These are phyloP conservation scores for Cladosporium sp. DNA, from an alignment of 2,329 filamentous ascomycete genomes.

Conservation along the genomic window DNA sequence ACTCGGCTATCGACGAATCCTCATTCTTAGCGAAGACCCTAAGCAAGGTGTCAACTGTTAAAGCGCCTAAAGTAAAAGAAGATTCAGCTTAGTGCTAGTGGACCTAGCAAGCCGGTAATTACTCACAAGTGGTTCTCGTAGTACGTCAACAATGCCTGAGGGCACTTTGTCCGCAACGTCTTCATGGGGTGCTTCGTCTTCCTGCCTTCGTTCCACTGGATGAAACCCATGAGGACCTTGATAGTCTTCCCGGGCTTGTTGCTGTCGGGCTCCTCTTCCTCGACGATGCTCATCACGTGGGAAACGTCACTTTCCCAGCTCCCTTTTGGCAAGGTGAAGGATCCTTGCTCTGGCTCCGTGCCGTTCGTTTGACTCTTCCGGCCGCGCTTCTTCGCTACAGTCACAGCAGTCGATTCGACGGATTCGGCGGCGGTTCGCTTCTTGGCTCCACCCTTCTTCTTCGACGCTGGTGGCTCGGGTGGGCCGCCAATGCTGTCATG, in stretches of 20 bases:
- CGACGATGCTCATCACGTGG: conserved; percentile 65
- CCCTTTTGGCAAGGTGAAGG: conserved; percentile 63
- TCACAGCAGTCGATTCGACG: conserved; percentile 23
- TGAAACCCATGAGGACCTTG: conserved; percentile 57
- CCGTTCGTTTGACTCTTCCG: conserved; percentile 25
- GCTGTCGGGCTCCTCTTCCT: conserved; percentile 36
- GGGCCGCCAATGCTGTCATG: conserved; percentile 58
- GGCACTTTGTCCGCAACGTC: conserved; percentile 67
- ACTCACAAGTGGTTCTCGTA: conserved; percentile 36
- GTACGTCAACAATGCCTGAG: conserved; percentile 53
- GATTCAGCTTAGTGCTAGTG: too few species aligned
- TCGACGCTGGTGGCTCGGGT: conserved; percentile 38
- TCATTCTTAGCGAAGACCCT: conserved; percentile 4
- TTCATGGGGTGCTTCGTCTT: conserved; percentile 68
- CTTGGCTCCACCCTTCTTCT: conserved; percentile 17
- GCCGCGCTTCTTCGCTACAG: conserved; percentile 20
- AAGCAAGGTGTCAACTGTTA: background rate
- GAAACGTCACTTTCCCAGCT: conserved; percentile 71
- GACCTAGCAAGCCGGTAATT: background rate
- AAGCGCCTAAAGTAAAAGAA: background rate
- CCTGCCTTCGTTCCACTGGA: conserved; percentile 63
- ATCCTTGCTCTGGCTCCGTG: conserved; percentile 15
- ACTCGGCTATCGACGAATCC: background rate
- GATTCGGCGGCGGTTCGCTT: conserved; percentile 20
- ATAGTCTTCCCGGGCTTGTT: conserved; percentile 32